Percentiles rank a stretch among this genome's conserved stretches.
These are phyloP conservation scores for Colletotrichum kahawae DNA, from an alignment of 2,329 filamentous ascomycete genomes.

Conservation along the genomic window DNA sequence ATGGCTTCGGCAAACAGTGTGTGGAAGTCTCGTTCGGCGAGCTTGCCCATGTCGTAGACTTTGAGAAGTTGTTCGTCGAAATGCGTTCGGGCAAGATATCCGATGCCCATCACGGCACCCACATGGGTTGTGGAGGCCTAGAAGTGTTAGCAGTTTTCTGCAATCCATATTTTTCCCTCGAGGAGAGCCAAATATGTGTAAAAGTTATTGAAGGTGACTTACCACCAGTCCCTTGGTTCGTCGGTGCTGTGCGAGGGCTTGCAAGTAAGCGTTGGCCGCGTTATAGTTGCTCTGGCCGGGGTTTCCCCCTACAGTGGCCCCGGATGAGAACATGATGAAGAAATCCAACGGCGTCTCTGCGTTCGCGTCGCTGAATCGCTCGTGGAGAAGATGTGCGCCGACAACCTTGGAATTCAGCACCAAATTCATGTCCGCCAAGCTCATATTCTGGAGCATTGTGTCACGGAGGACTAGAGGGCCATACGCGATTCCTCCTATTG, in stretches of 20 bases:
- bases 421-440: conserved; percentile 25
- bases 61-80: conserved; percentile 3
- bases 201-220: conserved; percentile 12
- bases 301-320: conserved; percentile 31
- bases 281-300: conserved; percentile 46
- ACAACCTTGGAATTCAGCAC: conserved; percentile 38
- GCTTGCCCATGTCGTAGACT: conserved; percentile 2
- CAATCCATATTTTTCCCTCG: neutral
- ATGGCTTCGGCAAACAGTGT: conserved; percentile 49
- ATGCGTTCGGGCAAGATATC: conserved; percentile 37
- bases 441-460: conserved; percentile 31
- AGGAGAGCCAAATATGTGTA: neutral
- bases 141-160: neutral
- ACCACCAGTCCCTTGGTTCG: conserved; percentile 31
- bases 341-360: conserved; percentile 34
- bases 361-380: conserved; percentile 26
- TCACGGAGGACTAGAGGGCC: conserved; percentile 51
- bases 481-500: conserved; percentile 46
- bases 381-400: conserved; percentile 33
- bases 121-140: conserved; percentile 39
- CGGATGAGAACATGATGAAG: conserved; percentile 40
- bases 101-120: conserved; percentile 42
- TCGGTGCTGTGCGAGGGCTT: conserved; percentile 37
- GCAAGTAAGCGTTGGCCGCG: conserved; percentile 49
- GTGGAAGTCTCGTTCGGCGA: conserved; percentile 39